Evolutionary conservation across 2,329 filamentous ascomycete genomes (phyloP), one percentile per base, ranked within the genome.

Genomic region (Colletotrichum nymphaeae): DNA sequence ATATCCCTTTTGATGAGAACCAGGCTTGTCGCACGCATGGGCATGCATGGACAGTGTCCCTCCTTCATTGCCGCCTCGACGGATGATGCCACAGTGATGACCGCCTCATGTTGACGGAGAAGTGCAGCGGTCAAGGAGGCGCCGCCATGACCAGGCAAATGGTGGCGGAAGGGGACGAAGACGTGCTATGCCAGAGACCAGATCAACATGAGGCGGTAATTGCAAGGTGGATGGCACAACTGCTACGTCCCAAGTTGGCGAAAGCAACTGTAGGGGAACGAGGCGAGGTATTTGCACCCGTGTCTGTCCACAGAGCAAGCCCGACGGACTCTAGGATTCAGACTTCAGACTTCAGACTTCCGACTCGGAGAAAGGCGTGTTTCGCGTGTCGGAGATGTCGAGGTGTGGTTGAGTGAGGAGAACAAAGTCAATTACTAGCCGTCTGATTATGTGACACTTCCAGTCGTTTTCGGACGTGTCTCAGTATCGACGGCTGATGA

Each of bases 381-480:
- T 63, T 72, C 57, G 35, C 32, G 28, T 57, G 49, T 57, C 35
- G 49, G 64, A 26, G 11, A 55, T 37, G 16, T 46, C 19, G 24
- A 67, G 42, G 56, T 14, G 22, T 11, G 24, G 22, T 16, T 30
- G 49, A 32, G 24, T 24, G 52, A 16, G 22, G 56, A 22, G 32
- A 19, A 26, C 28, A 53, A 72, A 69, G 37, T 72, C 57, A 63
- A 69, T 68, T 63, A 49, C 35, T 49, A 37, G 42, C 30, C 65
- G 30, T 72, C 69, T 59, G 65, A 72, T 63, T 53, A 69, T 55
- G n/a, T 63, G 69, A 68, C 57, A 53, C 69, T 37, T 52, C 16
- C 53, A 22, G 22, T 42, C 63, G 69, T 69, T 72, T 72, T 72
- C 69, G 28, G 65, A 52, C 58, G 58, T 69, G 69, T 72, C 69